A percentile compares a stretch with the other conserved stretches of the same genome.
Conservation (phyloP, 2,329 filamentous ascomycete species). For the Paecilomyces fulvus region DNA sequence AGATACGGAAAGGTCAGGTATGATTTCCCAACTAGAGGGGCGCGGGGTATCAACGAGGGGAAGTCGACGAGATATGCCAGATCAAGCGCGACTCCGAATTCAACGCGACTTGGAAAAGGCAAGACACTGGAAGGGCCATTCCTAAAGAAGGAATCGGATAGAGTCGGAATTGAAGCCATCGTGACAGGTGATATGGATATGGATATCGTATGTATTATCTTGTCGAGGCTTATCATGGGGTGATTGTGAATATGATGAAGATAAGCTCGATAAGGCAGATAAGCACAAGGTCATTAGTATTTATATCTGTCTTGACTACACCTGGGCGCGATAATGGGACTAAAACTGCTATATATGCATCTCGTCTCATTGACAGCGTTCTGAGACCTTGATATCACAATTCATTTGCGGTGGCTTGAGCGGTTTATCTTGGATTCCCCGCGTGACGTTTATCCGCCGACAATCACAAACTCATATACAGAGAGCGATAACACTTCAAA, state of each 20-base stretch:
- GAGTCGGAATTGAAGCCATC: neutral
- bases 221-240: neutral
- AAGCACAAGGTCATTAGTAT: neutral
- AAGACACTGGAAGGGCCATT: neutral
- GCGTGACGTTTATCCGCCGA: neutral
- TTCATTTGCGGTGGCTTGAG: neutral
- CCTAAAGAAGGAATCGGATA: neutral
- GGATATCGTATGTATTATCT: neutral
- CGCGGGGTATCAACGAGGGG: neutral
- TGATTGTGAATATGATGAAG: neutral
- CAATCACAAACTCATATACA: neutral
- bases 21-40: neutral
- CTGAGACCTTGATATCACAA: neutral
- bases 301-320: neutral
- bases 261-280: neutral
- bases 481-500: neutral
- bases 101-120: neutral
- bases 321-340: neutral
- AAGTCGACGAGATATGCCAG: neutral
- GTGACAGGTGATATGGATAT: neutral
- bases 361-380: neutral
- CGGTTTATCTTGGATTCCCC: neutral
- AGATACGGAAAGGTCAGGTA: neutral
- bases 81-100: neutral
- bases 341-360: neutral